A percentile compares a stretch with the other conserved stretches of the same genome.
phyloP scores from a whole-genome alignment of 352 stramenopile genomes.

The Globisporangium lucens region DNA sequence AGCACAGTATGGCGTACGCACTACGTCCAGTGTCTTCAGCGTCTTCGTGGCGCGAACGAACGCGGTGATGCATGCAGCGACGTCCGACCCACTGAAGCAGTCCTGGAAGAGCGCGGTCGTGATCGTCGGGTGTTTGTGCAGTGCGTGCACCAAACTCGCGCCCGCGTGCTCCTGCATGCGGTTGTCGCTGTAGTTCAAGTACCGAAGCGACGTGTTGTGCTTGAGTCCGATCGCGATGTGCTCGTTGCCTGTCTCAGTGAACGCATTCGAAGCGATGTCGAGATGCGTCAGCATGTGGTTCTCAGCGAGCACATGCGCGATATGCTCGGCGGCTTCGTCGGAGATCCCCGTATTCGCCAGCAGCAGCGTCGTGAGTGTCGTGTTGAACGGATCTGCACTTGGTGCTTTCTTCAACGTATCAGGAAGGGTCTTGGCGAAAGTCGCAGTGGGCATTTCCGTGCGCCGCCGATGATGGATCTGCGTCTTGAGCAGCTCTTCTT shows the following conservation, averaged over 20 bases:
- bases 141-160: slow-evolving; percentile 31
- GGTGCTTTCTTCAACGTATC: neutral
- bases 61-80: slow-evolving; percentile 31
- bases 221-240: slow-evolving; percentile 46
- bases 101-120: slow-evolving; percentile 52
- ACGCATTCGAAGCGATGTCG: slow-evolving; percentile 52
- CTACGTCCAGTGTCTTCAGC: slow-evolving; percentile 52
- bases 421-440: slow-evolving; percentile 6
- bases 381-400: slow-evolving; percentile 41
- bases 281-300: slow-evolving; percentile 54
- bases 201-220: slow-evolving; percentile 40
- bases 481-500: slow-evolving; percentile 56
- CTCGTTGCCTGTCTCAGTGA: slow-evolving; percentile 30
- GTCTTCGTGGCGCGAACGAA: slow-evolving; percentile 26
- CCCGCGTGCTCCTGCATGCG: slow-evolving; percentile 36
- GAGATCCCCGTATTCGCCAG: slow-evolving; percentile 62
- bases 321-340: slow-evolving; percentile 38
- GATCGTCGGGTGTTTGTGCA: slow-evolving; percentile 35
- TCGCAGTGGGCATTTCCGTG: slow-evolving; percentile 21
- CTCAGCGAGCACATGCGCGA: slow-evolving; percentile 41
- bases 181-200: slow-evolving; percentile 65
- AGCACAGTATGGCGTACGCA: slow-evolving; percentile 17
- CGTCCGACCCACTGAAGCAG: slow-evolving; percentile 38
- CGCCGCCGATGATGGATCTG: slow-evolving; percentile 29
- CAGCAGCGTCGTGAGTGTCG: slow-evolving; percentile 49